A percentile compares a stretch with the other conserved stretches of the same genome.
Evolutionary conservation across 1,284 basidiomycete species (phyloP).

Genomic region (Polyporus tsugae): DNA sequence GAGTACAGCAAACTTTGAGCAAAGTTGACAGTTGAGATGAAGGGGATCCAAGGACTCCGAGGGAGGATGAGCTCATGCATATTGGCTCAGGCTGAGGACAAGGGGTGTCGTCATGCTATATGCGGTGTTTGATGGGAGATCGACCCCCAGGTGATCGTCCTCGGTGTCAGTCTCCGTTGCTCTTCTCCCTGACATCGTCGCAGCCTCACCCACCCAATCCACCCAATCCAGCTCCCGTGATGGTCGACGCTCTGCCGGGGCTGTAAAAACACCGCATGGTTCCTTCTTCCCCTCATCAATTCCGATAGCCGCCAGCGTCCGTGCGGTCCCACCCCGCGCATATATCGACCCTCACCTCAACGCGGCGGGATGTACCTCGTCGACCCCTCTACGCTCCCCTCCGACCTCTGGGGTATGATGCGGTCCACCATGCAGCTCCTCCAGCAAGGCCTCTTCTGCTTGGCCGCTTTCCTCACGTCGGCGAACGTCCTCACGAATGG

Average conservation of each 20-base stretch:
- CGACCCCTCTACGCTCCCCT: slow-evolving; percentile 35
- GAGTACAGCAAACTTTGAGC: not conserved
- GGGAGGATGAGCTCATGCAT: not conserved
- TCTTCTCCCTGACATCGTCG: not conserved
- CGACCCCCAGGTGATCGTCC: not conserved
- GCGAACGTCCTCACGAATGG: slow-evolving; percentile 29
- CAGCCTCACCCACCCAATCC: not conserved
- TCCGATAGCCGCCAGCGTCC: not conserved
- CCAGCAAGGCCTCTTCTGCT: slow-evolving; percentile 36
- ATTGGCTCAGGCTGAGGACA: not conserved
- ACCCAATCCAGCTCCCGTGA: slow-evolving; percentile 11
- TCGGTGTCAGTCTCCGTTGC: not conserved
- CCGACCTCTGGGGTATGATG: slow-evolving; percentile 36
- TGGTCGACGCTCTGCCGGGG: not conserved
- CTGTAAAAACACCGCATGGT: slow-evolving; percentile 16
- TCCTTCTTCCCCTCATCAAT: slow-evolving; percentile 18
- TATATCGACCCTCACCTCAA: slow-evolving; percentile 18
- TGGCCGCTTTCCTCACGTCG: slow-evolving; percentile 39
- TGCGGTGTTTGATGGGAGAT: not conserved
- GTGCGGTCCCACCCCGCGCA: slow-evolving; percentile 5
- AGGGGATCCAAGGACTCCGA: not conserved
- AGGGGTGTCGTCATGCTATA: not conserved
- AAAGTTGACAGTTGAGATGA: not conserved
- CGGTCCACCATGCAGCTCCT: slow-evolving; percentile 36
- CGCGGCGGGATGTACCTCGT: slow-evolving; percentile 36